Base-by-base conservation (phyloP, 2,329 filamentous ascomycete species). In the Fusarium sp. region DNA sequence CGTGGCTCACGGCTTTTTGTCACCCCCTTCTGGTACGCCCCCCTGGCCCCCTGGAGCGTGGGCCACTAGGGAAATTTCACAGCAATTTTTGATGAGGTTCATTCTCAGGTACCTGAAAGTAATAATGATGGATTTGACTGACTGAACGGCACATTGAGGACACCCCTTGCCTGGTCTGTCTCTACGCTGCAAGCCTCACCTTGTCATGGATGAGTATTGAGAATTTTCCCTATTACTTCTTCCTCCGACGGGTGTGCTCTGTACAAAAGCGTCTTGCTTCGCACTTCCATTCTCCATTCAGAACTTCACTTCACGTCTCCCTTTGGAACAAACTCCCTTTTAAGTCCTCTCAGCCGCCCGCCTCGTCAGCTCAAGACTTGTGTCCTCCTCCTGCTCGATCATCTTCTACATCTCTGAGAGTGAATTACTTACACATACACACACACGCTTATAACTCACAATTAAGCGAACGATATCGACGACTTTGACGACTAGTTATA, bases 211-310 rank as follows among this genome's bases (percentile, higher is more conserved):
- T 63, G 42, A 48, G 33, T 51, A 33, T 57, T 64, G 56, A 72
- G 51, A 69, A 69, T 62, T 72, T 74, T 67, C 61, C 59, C 52
- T 69, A 66, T 67, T 60, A n/a, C 68, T 63, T 64, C 61, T 60
- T 65, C 31, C 52, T 59, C 48, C 48, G 61, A 73, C 31, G 39
- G 45, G 41, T 45, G 67, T 61, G 57, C 44, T 63, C 61, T 69
- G 62, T 77, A 77, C 75, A 77, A 77, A 77, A 77, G 73, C 71
- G 69, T 71, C 71, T 54, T 71, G 49, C 59, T 66, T 77, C 73
- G 73, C 73, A 60, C 73, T 56, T 66, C 48, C 63, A 75, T 63
- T 60, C 71, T 76, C 61, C 47, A 63, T 55, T 49, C 64, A 72
- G 58, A 74, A 73, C 63, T 63, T 74, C 63, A 69, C 44, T 54